Evolutionary conservation across 2,329 filamentous ascomycete genomes (phyloP), one percentile per base, ranked within the genome.

Genomic region (Alternaria solani): DNA sequence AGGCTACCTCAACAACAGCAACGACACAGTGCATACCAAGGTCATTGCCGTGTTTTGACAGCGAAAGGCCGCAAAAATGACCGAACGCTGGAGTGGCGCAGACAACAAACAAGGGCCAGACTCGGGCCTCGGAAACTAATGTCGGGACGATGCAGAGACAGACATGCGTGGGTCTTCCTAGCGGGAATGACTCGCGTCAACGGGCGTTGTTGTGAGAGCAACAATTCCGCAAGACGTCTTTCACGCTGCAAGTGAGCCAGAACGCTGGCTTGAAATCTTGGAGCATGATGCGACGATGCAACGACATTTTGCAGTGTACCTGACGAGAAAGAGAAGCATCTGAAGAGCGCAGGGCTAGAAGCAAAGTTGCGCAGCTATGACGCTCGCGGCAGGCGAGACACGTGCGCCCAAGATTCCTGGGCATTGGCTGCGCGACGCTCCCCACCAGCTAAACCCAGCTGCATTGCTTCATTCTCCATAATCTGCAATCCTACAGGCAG

Each of bases 371-470:
- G 20, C 44, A 52, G 58, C 36, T 61, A 61, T 61, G 58, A 61
- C 58, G 58, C 49, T 44, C 16, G 32, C 38, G 8, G 9, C 18
- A 23, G 18, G 38, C 38, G 55, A 46, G 44, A 54, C 59, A 61
- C 59, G 59, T 61, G 59, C 49, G 55, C 36, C 36, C 48, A 49
- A 48, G n/a, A 36, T 53, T 53, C 48, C 59, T 57, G 49, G 59
- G 55, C 48, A 61, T 61, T 61, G 59, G 59, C 59, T 53, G 59
- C 18, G 23, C 39, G 38, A 32, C 44, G 57, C 57, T 61, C 55
- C 59, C 47, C 57, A 49, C 57, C 53, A 47, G 53, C 53, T 44
- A 52, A 48, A 43, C 57, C 41, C 46, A 57, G 52, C 44, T 55
- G 38, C 57, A 25, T 42, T 49, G 46, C 46, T 36, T 49, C 46